phyloP scores from a whole-genome alignment of 1,139 yeast genomes.

The Arxiozyma heterogenica region DNA sequence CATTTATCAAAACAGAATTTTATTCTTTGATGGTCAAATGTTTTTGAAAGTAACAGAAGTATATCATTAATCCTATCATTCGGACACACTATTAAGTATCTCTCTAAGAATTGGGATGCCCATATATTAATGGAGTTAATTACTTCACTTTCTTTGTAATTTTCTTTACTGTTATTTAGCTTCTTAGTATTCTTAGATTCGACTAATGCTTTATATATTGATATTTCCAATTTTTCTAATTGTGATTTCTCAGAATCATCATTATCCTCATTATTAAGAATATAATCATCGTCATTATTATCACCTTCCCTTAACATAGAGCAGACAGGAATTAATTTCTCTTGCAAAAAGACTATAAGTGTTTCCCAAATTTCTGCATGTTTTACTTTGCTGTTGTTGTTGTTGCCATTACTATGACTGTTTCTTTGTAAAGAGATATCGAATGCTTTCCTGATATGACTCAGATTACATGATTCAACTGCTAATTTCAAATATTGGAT shows the following conservation, averaged over 20 bases:
- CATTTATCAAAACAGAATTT: slow-evolving; percentile 21
- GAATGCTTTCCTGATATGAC: slow-evolving; percentile 41
- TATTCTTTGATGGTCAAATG: slow-evolving; percentile 21
- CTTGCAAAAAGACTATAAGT: slow-evolving; percentile 37
- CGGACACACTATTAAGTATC: slow-evolving; percentile 18
- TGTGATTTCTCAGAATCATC: slow-evolving; percentile 6
- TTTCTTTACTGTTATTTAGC: not conserved
- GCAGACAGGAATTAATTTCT: slow-evolving; percentile 31
- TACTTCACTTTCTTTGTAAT: not conserved
- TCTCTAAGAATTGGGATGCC: slow-evolving; percentile 27
- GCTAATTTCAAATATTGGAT: slow-evolving; percentile 43
- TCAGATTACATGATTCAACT: slow-evolving; percentile 33
- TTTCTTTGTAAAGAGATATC: slow-evolving; percentile 44
- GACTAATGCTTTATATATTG: slow-evolving; percentile 12
- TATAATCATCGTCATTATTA: slow-evolving; percentile 7
- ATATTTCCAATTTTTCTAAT: slow-evolving; percentile 14
- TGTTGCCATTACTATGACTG: not conserved
- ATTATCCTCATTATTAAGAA: not conserved
- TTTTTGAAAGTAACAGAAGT: slow-evolving; percentile 27
- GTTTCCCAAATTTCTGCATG: slow-evolving; percentile 57
- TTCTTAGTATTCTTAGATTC: not conserved
- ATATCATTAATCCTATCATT: slow-evolving; percentile 10
- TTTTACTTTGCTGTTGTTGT: slow-evolving; percentile 37
- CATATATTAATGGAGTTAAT: slow-evolving; percentile 14
- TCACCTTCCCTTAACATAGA: slow-evolving; percentile 33